Evolutionary conservation across 106 monocot genomes (phyloP).

Genomic region (Platanthera zijinensis): DNA sequence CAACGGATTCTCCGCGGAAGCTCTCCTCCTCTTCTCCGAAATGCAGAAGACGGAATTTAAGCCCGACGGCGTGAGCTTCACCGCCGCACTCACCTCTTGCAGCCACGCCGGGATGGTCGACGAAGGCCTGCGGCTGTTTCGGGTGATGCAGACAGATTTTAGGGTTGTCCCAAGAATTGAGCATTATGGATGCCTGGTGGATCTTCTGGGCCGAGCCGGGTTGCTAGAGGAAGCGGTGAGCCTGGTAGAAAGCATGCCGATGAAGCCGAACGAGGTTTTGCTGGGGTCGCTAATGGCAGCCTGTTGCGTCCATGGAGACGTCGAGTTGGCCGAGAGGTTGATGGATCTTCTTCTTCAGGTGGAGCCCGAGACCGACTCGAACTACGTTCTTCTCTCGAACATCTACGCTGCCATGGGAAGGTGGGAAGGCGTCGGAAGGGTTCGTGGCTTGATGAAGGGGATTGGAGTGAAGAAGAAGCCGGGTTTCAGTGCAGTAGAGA

Average conservation of each 20-base stretch:
- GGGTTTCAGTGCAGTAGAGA: constrained; percentile 43
- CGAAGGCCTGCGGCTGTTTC: constrained; percentile 28
- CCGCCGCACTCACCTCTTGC: constrained; percentile 37
- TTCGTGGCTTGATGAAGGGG: constrained; percentile 36
- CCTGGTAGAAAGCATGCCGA: constrained; percentile 35
- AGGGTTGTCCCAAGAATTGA: constrained; percentile 15
- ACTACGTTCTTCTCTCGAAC: constrained; percentile 53
- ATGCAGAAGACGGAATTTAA: constrained; percentile 24
- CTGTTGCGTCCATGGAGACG: constrained; percentile 35
- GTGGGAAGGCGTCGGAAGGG: constrained; percentile 42
- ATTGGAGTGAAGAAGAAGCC: constrained; percentile 41
- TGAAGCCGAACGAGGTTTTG: constrained; percentile 48
- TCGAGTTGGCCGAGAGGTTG: constrained; percentile 40
- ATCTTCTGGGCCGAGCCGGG: constrained; percentile 33
- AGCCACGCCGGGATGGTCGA: constrained; percentile 38
- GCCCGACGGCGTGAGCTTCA: constrained; percentile 32
- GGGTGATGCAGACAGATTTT: constrained; percentile 15
- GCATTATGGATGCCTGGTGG: constrained; percentile 56
- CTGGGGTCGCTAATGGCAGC: constrained; percentile 50
- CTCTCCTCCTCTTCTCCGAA: constrained; percentile 19
- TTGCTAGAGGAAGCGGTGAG: constrained; percentile 40
- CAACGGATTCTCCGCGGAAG: constrained; percentile 25
- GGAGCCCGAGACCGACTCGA: constrained; percentile 37
- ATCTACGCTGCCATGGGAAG: constrained; percentile 45
- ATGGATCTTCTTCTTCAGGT: constrained; percentile 33